These are phyloP conservation scores for Takakia lepidozioides DNA, from an alignment of 225 moss, liverwort and hornwort species.

Conservation along the genomic window DNA sequence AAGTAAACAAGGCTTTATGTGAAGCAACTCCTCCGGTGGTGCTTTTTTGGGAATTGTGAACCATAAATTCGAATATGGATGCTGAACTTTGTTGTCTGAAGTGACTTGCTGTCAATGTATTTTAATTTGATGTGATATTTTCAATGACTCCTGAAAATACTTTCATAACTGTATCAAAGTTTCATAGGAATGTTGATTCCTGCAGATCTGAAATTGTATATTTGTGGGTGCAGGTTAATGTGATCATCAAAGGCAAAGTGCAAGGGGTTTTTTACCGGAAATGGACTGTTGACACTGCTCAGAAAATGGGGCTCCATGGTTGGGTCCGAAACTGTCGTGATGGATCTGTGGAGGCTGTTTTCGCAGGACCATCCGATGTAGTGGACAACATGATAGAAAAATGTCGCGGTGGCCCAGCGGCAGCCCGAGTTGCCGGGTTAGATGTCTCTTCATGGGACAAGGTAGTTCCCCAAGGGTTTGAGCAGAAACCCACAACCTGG, in stretches of 20 bases:
- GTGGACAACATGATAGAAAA: slow-evolving; percentile 49
- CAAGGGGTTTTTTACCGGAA: slow-evolving; percentile 52
- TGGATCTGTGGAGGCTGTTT: slow-evolving; percentile 56
- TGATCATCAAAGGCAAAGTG: slow-evolving; percentile 38
- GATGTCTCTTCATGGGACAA: slow-evolving; percentile 37
- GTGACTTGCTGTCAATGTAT: too few species aligned
- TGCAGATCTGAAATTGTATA: too few species aligned
- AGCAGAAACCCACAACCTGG: slow-evolving; percentile 31
- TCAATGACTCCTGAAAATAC: too few species aligned
- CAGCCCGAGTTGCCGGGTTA: slow-evolving; percentile 34
- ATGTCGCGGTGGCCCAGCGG: slow-evolving; percentile 36
- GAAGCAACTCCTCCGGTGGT: too few species aligned
- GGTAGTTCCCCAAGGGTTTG: slow-evolving; percentile 30
- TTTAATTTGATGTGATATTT: too few species aligned
- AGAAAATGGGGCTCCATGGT: slow-evolving; percentile 32
- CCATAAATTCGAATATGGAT: too few species aligned
- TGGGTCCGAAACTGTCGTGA: slow-evolving; percentile 60
- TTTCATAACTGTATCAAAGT: too few species aligned
- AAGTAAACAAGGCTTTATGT: too few species aligned
- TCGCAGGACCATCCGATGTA: slow-evolving; percentile 24
- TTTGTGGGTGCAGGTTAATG: slow-evolving; percentile 39
- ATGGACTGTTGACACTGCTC: slow-evolving; percentile 36
- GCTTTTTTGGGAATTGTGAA: too few species aligned
- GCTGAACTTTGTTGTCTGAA: too few species aligned
- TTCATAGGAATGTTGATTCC: too few species aligned